Base-by-base conservation (phyloP, 805 yeast genomes). In the Cyberlindnera subsufficiens region DNA sequence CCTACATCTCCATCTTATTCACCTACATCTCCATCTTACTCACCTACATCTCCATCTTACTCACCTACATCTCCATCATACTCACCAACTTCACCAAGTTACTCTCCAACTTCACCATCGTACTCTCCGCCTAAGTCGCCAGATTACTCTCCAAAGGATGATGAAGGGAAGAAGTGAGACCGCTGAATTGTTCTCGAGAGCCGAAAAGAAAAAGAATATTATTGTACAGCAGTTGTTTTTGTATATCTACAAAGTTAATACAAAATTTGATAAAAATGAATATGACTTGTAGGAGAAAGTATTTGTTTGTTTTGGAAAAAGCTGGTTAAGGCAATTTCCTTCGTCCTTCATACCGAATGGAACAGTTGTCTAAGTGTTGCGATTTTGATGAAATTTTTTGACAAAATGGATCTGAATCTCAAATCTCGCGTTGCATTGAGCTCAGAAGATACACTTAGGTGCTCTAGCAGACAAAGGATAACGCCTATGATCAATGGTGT, bases 1-100 rank as follows among this genome's bases (percentile, higher is more conserved):
- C 96, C 96, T 41, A 87, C 93, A 1, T 78, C 86, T 6, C 91
- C 93, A 52, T 50, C 64, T 3, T 78, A 78, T 55, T 64, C 72
- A 0, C 82, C 83, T 44, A 70, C 74, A 0, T 68, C 74, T 1
- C 74, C 74, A 52, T 56, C 72, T 3, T 83, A 82, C 59, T 67
- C 76, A 9, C 89, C 89, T 34, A 78, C 84, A 0, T 74, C 81
- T 2, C 86, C 86, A 52, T 49, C 63, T 3, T 74, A 74, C 50
- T 62, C 71, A 1, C 81, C 81, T 42, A 75, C 81, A 0, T 75
- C 80, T 1, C 82, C 81, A 56, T 52, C 65, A 6, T 77, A 77
- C 51, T 62, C 71, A 1, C 76, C 78, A 41, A 60, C 63, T 18
- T 66, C 75, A 35, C 71, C 76, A 38, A 45, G 57, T 5, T 64